Evolutionary conservation across 768 basidiomycete species (phyloP).

Genomic region (Gloeopeniophorella convolvens): DNA sequence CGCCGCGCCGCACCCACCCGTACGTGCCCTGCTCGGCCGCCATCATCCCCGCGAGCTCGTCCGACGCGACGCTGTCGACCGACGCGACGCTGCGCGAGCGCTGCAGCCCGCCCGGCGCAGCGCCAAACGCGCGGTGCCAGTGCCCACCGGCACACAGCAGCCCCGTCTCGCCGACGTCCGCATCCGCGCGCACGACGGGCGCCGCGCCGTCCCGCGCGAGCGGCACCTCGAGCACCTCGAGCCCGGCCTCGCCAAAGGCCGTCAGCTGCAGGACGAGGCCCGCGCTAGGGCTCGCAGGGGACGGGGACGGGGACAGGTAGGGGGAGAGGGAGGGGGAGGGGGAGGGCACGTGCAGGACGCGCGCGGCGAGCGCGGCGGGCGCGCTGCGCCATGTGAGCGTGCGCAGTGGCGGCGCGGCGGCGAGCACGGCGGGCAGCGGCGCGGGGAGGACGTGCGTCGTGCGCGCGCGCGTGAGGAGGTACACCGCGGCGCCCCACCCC

Average conservation of each 20-base stretch:
- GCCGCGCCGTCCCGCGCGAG: conserved; percentile 50
- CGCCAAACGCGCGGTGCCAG: conserved; percentile 37
- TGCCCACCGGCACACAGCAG: conserved; percentile 47
- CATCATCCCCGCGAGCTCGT: conserved; percentile 41
- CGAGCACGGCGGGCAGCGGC: conserved; percentile 57
- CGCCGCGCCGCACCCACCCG: conserved; percentile 69
- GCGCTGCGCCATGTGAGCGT: conserved; percentile 50
- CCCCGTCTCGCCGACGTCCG: conserved; percentile 58
- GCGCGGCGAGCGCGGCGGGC: conserved; percentile 48
- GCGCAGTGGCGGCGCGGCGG: conserved; percentile 44
- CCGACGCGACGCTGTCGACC: conserved; percentile 45
- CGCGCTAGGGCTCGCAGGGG: conserved; percentile 23
- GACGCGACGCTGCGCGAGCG: conserved; percentile 41
- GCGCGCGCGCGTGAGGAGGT: conserved; percentile 66
- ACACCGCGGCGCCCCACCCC: no score
- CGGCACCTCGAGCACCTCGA: conserved; percentile 68
- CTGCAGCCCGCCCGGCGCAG: conserved; percentile 37
- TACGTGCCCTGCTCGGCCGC: conserved; percentile 62
- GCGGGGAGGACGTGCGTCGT: conserved; percentile 62
- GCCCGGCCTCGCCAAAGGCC: conserved; percentile 60
- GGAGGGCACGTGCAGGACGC: no score
- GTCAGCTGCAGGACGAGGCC: conserved; percentile 58
- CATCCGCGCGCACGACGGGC: conserved; percentile 42
- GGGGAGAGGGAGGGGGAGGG: no score
- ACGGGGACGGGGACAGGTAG: no score